Evolutionary conservation across 108 stramenopile genomes (phyloP).

Genomic region (Aurantiochytrium sp.): DNA sequence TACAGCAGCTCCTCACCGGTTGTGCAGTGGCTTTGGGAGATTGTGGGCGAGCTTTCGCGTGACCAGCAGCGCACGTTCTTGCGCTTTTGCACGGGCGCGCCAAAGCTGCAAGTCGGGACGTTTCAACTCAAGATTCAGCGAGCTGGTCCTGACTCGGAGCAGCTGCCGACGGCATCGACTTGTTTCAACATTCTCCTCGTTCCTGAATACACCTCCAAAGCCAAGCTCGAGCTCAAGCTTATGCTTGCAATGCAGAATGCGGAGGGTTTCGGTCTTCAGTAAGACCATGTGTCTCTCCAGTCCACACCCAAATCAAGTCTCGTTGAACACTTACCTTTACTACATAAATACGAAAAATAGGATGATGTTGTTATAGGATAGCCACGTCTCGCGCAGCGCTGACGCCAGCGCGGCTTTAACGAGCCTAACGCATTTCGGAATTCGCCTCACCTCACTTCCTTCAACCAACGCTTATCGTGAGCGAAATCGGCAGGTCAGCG

Average conservation of each 20-base stretch:
- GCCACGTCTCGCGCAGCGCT: too few species aligned
- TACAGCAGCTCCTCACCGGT: conserved; percentile 16
- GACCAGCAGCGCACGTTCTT: conserved; percentile 66
- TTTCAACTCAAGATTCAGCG: conserved; percentile 70
- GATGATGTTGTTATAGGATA: too few species aligned
- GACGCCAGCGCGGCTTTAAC: too few species aligned
- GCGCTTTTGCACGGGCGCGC: conserved; percentile 74
- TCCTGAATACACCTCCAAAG: conserved; percentile 40
- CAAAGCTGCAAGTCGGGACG: background rate
- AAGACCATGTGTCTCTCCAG: background rate
- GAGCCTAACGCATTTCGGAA: too few species aligned
- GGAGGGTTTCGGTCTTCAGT: conserved; percentile 49
- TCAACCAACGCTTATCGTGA: too few species aligned
- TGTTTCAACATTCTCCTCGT: conserved; percentile 79
- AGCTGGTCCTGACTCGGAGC: conserved; percentile 71
- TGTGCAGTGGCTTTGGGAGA: conserved; percentile 41
- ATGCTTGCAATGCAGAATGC: conserved; percentile 37
- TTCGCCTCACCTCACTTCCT: too few species aligned
- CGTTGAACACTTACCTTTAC: background rate
- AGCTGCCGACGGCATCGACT: conserved; percentile 80
- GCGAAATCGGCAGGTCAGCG: too few species aligned
- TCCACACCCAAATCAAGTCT: background rate
- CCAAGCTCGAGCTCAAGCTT: conserved; percentile 29
- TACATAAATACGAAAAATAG: too few species aligned
- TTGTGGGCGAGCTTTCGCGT: conserved; percentile 26